Evolutionary conservation across 1,284 basidiomycete species (phyloP).

Genomic region (Malassezia dermatis): DNA sequence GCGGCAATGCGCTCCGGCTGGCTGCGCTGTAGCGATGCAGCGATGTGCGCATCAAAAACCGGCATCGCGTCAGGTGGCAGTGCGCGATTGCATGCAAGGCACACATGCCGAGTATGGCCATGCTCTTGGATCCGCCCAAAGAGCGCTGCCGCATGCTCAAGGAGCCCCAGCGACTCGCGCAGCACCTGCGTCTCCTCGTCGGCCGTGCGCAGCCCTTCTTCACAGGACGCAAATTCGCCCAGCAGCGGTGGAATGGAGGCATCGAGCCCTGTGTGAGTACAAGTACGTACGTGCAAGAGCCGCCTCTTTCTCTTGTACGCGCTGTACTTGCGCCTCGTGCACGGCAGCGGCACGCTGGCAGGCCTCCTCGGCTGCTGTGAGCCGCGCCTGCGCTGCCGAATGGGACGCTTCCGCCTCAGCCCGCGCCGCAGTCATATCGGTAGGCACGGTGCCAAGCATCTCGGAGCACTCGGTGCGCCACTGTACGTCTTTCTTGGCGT

Average conservation of each 20-base stretch:
- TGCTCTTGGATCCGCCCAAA: slow-evolving; percentile 10
- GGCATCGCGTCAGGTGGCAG: neutral
- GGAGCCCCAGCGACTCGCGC: slow-evolving; percentile 51
- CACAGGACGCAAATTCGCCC: slow-evolving; percentile 1
- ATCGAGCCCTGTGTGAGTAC: neutral
- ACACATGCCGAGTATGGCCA: slow-evolving; percentile 9
- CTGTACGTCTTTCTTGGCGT: neutral
- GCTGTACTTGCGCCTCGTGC: neutral
- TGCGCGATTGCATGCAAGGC: slow-evolving; percentile 10
- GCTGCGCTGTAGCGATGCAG: slow-evolving; percentile 9
- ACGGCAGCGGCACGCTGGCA: neutral
- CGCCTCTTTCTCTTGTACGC: neutral
- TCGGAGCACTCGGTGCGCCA: neutral
- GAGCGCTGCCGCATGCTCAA: slow-evolving; percentile 8
- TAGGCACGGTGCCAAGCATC: neutral
- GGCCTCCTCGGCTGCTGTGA: neutral
- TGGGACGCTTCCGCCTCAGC: neutral
- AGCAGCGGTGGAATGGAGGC: neutral
- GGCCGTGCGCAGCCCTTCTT: slow-evolving; percentile 1
- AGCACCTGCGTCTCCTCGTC: slow-evolving; percentile 8
- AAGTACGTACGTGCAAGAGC: neutral
- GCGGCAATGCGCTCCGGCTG: slow-evolving; percentile 4
- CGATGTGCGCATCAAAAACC: slow-evolving; percentile 10
- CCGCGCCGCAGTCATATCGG: neutral
- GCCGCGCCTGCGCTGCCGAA: neutral